These are phyloP conservation scores for Heritiera littoralis DNA, from an alignment of 345 rosid species.

Conservation along the genomic window DNA sequence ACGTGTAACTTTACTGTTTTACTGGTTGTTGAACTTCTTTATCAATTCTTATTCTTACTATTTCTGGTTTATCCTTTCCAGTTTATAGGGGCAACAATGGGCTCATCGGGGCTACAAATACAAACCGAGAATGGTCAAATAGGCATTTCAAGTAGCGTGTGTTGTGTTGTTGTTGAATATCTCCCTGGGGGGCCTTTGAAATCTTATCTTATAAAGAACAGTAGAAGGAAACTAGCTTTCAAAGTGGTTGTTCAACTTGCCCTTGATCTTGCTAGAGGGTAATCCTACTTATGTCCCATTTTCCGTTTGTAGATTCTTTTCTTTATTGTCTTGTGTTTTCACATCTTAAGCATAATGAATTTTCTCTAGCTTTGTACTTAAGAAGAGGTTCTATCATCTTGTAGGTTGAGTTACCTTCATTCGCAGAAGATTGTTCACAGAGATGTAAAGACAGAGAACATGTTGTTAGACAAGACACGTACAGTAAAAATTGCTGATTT, in stretches of 20 bases:
- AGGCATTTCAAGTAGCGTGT: slow-evolving; percentile 79
- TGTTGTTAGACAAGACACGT: slow-evolving; percentile 86
- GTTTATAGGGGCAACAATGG: slow-evolving; percentile 98
- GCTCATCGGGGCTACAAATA: slow-evolving; percentile 71
- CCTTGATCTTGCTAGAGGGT: slow-evolving; percentile 99
- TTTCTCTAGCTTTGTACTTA: neutral
- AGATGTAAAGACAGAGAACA: slow-evolving; percentile 99
- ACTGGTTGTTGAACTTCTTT: neutral
- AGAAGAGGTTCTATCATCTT: slow-evolving; percentile 1
- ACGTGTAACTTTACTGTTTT: neutral
- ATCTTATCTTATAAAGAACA: slow-evolving; percentile 80
- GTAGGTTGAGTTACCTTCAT: slow-evolving; percentile 95
- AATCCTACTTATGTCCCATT: slow-evolving; percentile 13
- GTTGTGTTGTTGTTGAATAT: slow-evolving; percentile 98
- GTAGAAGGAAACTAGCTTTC: slow-evolving; percentile 87
- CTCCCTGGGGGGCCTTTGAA: slow-evolving; percentile 94
- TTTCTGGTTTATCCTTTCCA: slow-evolving; percentile 35
- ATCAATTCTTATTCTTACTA: slow-evolving; percentile 14
- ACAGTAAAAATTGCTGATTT: slow-evolving; percentile 93
- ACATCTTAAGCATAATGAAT: neutral
- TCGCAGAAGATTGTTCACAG: slow-evolving; percentile 96
- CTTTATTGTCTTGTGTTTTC: neutral
- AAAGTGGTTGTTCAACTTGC: slow-evolving; percentile 92
- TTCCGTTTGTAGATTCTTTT: slow-evolving; percentile 3
- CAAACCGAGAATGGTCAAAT: slow-evolving; percentile 85